phyloP scores from a whole-genome alignment of 73 alveolate species.

The Tetrahymena malaccensis region DNA sequence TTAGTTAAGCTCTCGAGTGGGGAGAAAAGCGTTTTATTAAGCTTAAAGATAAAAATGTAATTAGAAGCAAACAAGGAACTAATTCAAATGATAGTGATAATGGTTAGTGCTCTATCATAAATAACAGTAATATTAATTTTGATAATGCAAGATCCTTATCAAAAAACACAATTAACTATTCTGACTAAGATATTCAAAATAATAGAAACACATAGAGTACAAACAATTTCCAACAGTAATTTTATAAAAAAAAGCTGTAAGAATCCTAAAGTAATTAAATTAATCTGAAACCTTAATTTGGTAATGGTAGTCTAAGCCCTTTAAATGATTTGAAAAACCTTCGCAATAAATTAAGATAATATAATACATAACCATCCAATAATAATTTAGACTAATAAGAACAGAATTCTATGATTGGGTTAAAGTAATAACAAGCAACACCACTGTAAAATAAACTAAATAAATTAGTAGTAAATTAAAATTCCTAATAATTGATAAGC shows the following conservation, averaged over 20 bases:
- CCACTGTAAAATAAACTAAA: neutral
- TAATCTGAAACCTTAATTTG: neutral
- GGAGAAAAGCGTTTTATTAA: neutral
- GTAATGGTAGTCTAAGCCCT: neutral
- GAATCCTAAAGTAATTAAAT: neutral
- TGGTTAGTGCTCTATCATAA: neutral
- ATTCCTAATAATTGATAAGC: neutral
- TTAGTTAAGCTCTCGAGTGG: neutral
- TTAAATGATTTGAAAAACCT: neutral
- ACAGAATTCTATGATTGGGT: neutral
- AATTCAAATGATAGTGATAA: neutral
- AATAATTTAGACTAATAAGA: neutral
- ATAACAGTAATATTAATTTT: neutral
- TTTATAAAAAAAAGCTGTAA: neutral
- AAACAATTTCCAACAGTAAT: neutral
- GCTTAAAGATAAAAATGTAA: neutral
- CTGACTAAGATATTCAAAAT: neutral
- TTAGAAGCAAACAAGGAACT: neutral
- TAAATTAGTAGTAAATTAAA: neutral
- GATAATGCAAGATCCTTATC: neutral
- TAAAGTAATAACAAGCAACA: no score
- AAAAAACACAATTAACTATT: neutral
- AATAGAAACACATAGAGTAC: neutral
- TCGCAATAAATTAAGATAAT: neutral
- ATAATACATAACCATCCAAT: neutral